These are phyloP conservation scores for Rhododendron williamsianum DNA, from an alignment of 148 eudicot genomes.

Conservation along the genomic window DNA sequence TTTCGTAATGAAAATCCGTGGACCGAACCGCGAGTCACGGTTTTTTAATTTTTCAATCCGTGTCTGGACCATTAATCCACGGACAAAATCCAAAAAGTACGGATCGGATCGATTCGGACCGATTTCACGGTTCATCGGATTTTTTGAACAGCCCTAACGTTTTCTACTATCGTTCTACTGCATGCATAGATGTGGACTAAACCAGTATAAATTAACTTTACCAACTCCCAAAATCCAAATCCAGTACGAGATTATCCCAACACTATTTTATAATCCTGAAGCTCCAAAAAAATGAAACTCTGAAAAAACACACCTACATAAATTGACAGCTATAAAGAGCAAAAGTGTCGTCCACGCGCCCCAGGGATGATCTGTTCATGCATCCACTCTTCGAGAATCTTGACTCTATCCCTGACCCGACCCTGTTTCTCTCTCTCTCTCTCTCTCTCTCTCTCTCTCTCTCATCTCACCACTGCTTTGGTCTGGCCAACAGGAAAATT, in stretches of 20 bases:
- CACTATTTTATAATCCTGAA: background rate
- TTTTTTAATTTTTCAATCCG: no score
- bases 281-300: background rate
- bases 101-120: no score
- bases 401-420: background rate
- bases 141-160: no score
- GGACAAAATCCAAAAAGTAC: no score
- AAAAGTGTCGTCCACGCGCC: background rate
- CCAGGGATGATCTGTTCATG: background rate
- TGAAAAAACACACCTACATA: background rate
- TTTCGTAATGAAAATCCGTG: no score
- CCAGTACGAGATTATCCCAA: background rate
- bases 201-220: no score
- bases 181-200: no score
- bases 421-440: background rate
- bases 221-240: background rate
- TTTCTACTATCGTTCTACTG: no score
- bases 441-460: background rate
- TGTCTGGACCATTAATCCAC: no score
- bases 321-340: background rate
- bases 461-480: background rate
- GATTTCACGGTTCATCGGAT: no score
- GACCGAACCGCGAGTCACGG: no score
- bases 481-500: slow-evolving; percentile 5
- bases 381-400: background rate